phyloP scores from a whole-genome alignment of 1,139 yeast genomes.

The Sugiyamaella grinbergsii region DNA sequence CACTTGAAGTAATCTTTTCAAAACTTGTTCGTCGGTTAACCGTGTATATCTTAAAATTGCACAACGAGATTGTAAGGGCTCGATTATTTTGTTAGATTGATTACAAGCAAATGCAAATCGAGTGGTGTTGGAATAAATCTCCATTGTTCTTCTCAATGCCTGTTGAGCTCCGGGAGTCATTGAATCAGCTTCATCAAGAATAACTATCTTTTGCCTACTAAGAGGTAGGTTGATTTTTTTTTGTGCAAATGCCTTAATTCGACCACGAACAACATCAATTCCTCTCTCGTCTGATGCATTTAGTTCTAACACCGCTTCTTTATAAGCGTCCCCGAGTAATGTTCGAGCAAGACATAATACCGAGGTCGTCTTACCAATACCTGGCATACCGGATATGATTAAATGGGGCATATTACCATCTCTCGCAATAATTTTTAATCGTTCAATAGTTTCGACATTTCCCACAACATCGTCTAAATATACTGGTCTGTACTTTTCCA shows the following conservation, averaged over 20 bases:
- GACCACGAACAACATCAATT: slow-evolving; percentile 88
- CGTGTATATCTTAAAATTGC: slow-evolving; percentile 87
- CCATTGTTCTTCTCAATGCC: slow-evolving; percentile 97
- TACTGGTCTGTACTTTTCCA: slow-evolving; percentile 90
- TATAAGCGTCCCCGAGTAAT: slow-evolving; percentile 69
- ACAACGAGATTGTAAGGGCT: slow-evolving; percentile 95
- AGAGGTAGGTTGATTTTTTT: slow-evolving; percentile 75
- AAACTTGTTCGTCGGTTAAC: slow-evolving; percentile 80
- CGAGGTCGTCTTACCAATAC: slow-evolving; percentile 95
- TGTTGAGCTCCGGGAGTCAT: slow-evolving; percentile 99
- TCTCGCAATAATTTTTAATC: slow-evolving; percentile 77
- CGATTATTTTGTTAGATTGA: slow-evolving; percentile 90
- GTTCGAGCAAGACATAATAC: slow-evolving; percentile 88
- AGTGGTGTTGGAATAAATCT: slow-evolving; percentile 87
- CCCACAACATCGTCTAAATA: slow-evolving; percentile 85
- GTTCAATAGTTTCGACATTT: slow-evolving; percentile 83
- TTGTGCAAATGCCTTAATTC: slow-evolving; percentile 93
- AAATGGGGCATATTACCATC: slow-evolving; percentile 98
- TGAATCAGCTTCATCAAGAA: slow-evolving; percentile 95
- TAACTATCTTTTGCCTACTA: slow-evolving; percentile 84
- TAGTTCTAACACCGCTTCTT: slow-evolving; percentile 85
- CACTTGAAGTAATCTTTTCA: slow-evolving; percentile 73
- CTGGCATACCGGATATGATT: slow-evolving; percentile 92
- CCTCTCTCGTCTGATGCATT: slow-evolving; percentile 98
- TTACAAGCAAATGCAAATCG: slow-evolving; percentile 98